phyloP scores from a whole-genome alignment of 495 filamentous ascomycete species.

The Barbatosphaeria neglecta region DNA sequence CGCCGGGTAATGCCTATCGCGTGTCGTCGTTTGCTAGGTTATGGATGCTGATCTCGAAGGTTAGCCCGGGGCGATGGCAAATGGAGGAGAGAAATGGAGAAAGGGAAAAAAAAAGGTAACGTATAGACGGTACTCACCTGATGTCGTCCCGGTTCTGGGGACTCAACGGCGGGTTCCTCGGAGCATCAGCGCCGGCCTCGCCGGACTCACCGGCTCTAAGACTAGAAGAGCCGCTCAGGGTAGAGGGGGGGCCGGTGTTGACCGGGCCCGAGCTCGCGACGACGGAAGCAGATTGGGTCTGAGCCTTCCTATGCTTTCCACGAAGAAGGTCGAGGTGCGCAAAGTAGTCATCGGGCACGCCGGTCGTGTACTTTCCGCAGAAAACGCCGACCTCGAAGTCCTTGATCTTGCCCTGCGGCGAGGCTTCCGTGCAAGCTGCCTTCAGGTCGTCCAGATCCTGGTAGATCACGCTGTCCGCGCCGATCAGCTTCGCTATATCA shows the following conservation, averaged over 20 bases:
- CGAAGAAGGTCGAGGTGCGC: slow-evolving; percentile 67
- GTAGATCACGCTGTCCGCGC: slow-evolving; percentile 86
- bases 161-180: not conserved
- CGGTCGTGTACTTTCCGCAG: slow-evolving; percentile 81
- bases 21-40: slow-evolving; percentile 4
- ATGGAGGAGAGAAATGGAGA: not conserved
- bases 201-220: not conserved
- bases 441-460: slow-evolving; percentile 78
- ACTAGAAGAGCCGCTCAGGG: not conserved
- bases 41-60: slow-evolving; percentile 1
- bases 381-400: slow-evolving; percentile 94
- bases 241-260: not conserved
- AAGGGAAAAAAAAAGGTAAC: not conserved
- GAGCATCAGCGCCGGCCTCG: not conserved
- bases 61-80: not conserved
- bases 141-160: slow-evolving; percentile 18
- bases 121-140: slow-evolving; percentile 9
- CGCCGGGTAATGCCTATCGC: too few relatives aligned
- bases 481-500: slow-evolving; percentile 68
- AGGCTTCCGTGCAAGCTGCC: slow-evolving; percentile 63
- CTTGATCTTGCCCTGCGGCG: slow-evolving; percentile 38
- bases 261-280: not conserved
- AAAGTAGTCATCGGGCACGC: slow-evolving; percentile 75
- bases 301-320: slow-evolving; percentile 53
- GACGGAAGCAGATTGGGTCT: not conserved